A percentile compares a stretch with the other conserved stretches of the same genome.
These are phyloP conservation scores for Lablab purpureus DNA, from an alignment of 306 rosid genomes.

Conservation along the genomic window DNA sequence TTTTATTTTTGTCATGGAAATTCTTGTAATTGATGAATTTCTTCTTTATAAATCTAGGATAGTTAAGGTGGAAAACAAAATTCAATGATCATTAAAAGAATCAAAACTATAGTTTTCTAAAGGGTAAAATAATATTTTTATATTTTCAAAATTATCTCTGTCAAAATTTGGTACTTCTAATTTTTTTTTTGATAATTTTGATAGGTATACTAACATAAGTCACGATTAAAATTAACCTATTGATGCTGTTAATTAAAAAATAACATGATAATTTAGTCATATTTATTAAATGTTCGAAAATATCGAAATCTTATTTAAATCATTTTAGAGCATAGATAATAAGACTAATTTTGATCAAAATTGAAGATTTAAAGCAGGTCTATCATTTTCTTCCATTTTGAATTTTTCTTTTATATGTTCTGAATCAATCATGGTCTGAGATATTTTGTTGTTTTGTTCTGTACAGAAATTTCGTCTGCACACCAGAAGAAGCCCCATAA, in stretches of 20 bases:
- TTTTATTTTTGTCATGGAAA: background rate
- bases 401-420: background rate
- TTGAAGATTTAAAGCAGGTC: background rate
- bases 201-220: too few species aligned
- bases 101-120: background rate
- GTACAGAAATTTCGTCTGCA: slow-evolving; percentile 86
- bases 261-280: too few species aligned
- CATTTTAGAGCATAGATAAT: background rate
- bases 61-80: background rate
- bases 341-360: background rate
- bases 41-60: background rate
- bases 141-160: too few species aligned
- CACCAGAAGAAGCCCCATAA: slow-evolving; percentile 66
- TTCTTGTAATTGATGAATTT: background rate
- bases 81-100: background rate
- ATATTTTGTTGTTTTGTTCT: background rate
- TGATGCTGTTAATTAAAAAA: too few species aligned
- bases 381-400: too few species aligned
- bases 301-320: too few species aligned
- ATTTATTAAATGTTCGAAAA: too few species aligned
- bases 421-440: slow-evolving; percentile 18
- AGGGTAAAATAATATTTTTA: too few species aligned
- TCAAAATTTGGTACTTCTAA: too few species aligned
- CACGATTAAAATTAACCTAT: too few species aligned
- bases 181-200: too few species aligned